These are phyloP conservation scores for Mucor irregularis DNA, from an alignment of 371 early-diverging fungal species.

Conservation along the genomic window DNA sequence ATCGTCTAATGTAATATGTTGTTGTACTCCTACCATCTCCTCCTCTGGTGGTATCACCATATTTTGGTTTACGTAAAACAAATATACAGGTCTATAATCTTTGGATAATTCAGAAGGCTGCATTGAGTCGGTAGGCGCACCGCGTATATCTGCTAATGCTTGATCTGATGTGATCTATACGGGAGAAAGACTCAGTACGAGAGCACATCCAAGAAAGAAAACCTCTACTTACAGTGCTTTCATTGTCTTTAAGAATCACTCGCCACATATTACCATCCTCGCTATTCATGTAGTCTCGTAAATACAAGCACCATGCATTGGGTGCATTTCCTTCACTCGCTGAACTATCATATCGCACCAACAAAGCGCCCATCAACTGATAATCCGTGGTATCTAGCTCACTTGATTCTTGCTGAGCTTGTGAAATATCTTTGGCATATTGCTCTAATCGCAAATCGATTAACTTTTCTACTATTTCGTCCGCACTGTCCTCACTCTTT, in stretches of 20 bases:
- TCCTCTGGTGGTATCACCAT: constrained; percentile 6
- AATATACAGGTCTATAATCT: constrained; percentile 38
- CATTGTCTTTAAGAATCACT: constrained; percentile 18
- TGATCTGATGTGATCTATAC: constrained; percentile 26
- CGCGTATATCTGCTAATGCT: constrained; percentile 27
- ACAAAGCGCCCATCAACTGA: constrained; percentile 39
- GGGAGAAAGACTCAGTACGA: too few species aligned
- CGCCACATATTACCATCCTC: constrained; percentile 39
- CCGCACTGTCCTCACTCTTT: background rate
- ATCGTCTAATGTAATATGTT: constrained; percentile 33
- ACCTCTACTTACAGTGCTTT: background rate
- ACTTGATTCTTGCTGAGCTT: constrained; percentile 4
- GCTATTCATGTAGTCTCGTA: constrained; percentile 36
- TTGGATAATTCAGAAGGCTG: constrained; percentile 15
- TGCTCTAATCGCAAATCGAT: constrained; percentile 21
- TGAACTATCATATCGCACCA: constrained; percentile 31
- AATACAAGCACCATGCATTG: constrained; percentile 37
- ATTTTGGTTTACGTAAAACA: constrained; percentile 39
- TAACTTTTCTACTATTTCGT: constrained; percentile 5
- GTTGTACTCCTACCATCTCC: too few species aligned
- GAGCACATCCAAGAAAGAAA: too few species aligned
- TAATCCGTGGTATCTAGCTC: constrained; percentile 25
- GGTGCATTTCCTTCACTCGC: constrained; percentile 5
- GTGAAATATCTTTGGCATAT: constrained; percentile 11
- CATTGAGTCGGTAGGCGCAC: background rate